Conservation (phyloP, 768 basidiomycete genomes). For the Suillus sp. region DNA sequence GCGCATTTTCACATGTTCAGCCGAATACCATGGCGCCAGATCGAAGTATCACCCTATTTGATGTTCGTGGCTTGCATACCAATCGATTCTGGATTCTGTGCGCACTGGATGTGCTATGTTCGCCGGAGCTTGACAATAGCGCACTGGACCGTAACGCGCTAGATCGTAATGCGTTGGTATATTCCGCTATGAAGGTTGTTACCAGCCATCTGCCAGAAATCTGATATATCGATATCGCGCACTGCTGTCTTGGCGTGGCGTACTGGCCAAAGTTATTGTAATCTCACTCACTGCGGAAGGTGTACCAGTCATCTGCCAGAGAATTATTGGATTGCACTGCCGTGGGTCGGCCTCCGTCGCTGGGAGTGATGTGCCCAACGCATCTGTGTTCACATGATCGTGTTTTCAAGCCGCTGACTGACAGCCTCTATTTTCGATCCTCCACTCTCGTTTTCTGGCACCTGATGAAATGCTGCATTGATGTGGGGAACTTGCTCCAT, state of each 20-base stretch:
- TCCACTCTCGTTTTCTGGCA: not conserved
- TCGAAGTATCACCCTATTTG: not conserved
- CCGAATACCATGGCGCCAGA: not conserved
- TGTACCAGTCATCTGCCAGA: not conserved
- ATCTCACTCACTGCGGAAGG: not conserved
- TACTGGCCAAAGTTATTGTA: not conserved
- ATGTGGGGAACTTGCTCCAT: not conserved
- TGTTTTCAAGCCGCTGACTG: not conserved
- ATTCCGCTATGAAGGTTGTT: not conserved
- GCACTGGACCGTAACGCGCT: not conserved
- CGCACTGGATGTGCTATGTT: not conserved
- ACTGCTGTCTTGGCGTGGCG: not conserved
- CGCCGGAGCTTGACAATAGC: not conserved
- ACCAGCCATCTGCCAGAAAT: not conserved
- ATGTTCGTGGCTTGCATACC: not conserved
- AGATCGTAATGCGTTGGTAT: not conserved
- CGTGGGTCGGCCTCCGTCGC: not conserved
- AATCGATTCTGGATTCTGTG: not conserved
- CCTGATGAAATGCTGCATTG: not conserved
- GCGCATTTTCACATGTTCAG: constrained; percentile 1
- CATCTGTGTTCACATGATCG: not conserved
- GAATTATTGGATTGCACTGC: not conserved
- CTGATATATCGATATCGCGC: not conserved
- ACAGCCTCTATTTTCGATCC: not conserved
- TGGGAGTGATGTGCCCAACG: not conserved